Evolutionary conservation across 2,329 filamentous ascomycete species (phyloP).

Genomic region (Diaporthe capsici): DNA sequence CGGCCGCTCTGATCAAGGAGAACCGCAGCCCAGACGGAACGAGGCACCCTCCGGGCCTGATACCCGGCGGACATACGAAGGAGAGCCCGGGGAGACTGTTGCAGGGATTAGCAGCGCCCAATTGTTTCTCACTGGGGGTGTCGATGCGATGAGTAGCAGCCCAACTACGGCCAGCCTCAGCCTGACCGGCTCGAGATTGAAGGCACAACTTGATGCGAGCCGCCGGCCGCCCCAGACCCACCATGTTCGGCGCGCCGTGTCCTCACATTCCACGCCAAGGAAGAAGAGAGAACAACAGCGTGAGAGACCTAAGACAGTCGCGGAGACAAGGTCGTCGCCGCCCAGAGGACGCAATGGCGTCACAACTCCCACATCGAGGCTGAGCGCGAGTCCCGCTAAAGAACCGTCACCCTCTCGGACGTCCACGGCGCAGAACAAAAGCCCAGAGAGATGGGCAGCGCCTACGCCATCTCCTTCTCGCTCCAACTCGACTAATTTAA

Average conservation of each 20-base stretch:
- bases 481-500: not conserved
- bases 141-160: not conserved
- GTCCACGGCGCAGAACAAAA: not conserved
- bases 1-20: conserved; percentile 20
- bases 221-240: conserved; percentile 17
- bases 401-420: not conserved
- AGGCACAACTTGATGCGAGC: conserved; percentile 38
- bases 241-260: conserved; percentile 15
- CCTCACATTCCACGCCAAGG: conserved; percentile 14
- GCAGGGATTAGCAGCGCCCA: not conserved
- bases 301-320: conserved; percentile 19
- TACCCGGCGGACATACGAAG: not conserved
- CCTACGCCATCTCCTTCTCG: conserved; percentile 19
- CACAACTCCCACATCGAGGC: not conserved
- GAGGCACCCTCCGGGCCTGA: not conserved
- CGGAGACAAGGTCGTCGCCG: conserved; percentile 7
- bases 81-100: not conserved
- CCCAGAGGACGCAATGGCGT: not conserved
- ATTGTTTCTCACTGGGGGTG: not conserved
- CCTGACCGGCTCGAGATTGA: conserved; percentile 28
- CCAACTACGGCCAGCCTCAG: conserved; percentile 3
- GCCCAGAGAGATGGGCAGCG: not conserved
- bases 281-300: conserved; percentile 14
- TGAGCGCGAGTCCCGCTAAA: not conserved
- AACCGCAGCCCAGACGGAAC: not conserved